Conservation (phyloP, 352 stramenopile species). For the Pythium aristosporum region DNA sequence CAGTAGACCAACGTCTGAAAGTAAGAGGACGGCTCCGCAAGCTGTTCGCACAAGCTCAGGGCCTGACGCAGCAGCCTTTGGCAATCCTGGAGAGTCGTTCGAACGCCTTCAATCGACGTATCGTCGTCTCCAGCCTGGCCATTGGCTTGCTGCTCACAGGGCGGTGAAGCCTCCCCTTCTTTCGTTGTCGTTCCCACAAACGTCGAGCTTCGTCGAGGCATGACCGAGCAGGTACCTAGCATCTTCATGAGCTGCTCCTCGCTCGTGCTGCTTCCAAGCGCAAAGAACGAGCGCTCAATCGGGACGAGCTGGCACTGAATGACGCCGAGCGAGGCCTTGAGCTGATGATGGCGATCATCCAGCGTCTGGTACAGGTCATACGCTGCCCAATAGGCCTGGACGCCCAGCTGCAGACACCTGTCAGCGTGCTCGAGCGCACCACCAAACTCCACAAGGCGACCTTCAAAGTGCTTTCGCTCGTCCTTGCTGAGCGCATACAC, state of each 20-base stretch:
- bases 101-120: conserved; percentile 60
- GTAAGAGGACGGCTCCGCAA: conserved; percentile 55
- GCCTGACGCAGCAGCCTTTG: conserved; percentile 70
- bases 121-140: conserved; percentile 1
- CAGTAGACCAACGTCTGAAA: conserved; percentile 61
- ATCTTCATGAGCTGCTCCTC: conserved; percentile 53
- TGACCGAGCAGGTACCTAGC: conserved; percentile 20
- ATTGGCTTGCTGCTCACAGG: background rate
- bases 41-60: conserved; percentile 62
- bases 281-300: conserved; percentile 69
- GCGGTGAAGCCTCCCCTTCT: background rate
- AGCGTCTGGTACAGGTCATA: conserved; percentile 73
- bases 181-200: conserved; percentile 20
- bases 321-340: conserved; percentile 74
- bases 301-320: conserved; percentile 66
- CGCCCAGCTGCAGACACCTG: conserved; percentile 49
- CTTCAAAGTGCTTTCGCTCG: conserved; percentile 53
- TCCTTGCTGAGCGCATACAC: conserved; percentile 63
- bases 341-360: conserved; percentile 68
- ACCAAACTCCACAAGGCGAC: conserved; percentile 52
- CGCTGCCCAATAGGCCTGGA: conserved; percentile 58
- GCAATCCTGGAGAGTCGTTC: conserved; percentile 54
- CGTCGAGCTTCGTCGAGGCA: conserved; percentile 16
- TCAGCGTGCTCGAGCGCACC: conserved; percentile 42
- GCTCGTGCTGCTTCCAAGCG: conserved; percentile 61